Evolutionary conservation across 2,329 filamentous ascomycete species (phyloP).

Genomic region (Trichoderma simmonsii): DNA sequence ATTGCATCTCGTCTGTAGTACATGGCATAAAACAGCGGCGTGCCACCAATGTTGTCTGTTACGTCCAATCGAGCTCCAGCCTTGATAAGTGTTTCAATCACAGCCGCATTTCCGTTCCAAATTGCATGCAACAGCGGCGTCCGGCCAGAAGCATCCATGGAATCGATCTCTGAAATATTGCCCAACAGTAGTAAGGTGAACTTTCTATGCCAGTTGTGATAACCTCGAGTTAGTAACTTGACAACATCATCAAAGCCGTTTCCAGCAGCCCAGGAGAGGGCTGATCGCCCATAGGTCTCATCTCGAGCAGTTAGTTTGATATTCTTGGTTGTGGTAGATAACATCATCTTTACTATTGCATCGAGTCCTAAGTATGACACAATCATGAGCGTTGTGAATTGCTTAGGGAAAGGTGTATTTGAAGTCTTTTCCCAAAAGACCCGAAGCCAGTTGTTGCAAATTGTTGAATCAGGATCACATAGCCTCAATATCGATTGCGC

Average conservation of each 20-base stretch:
- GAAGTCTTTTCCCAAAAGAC: neutral
- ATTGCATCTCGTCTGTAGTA: neutral
- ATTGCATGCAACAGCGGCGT: neutral
- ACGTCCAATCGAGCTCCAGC: neutral
- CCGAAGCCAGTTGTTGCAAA: neutral
- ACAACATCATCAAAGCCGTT: conserved; percentile 5
- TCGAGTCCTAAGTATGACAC: conserved; percentile 9
- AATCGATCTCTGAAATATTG: neutral
- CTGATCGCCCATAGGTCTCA: neutral
- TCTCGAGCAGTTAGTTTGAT: neutral
- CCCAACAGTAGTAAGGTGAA: neutral
- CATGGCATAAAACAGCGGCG: neutral
- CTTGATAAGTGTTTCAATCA: neutral
- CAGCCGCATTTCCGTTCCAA: neutral
- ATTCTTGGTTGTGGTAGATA: neutral
- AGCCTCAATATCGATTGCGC: neutral
- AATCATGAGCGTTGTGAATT: conserved; percentile 1
- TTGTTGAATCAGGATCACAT: neutral
- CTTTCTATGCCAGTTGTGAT: neutral
- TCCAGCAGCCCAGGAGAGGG: conserved; percentile 8
- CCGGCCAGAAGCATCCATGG: neutral
- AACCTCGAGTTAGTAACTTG: neutral
- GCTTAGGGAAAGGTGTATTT: neutral
- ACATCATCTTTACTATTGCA: rapidly evolving
- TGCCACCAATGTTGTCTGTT: neutral